phyloP scores from a whole-genome alignment of 2,329 filamentous ascomycete species.

The Furcasterigmium sp. region DNA sequence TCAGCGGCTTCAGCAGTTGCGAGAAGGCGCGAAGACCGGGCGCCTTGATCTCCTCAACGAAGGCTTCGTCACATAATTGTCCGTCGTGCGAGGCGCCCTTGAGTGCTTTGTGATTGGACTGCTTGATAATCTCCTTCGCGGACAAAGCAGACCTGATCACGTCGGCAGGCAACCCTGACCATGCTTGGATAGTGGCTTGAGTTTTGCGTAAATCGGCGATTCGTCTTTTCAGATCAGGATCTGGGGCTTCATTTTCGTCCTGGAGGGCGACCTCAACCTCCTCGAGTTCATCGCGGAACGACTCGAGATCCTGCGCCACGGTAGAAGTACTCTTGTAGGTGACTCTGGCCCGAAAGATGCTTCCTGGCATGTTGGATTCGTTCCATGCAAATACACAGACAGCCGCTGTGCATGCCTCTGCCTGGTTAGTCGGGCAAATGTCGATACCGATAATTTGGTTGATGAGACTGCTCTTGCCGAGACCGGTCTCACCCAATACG shows the following conservation, averaged over 20 bases:
- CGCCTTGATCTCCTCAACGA: background rate
- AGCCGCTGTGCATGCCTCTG: conserved; percentile 13
- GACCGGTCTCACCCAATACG: conserved; percentile 10
- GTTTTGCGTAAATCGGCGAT: conserved; percentile 1
- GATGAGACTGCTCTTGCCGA: conserved; percentile 12
- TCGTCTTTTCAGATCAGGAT: background rate
- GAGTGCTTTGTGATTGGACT: background rate
- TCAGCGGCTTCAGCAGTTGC: conserved; percentile 6
- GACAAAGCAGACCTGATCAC: background rate
- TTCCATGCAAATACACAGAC: conserved; percentile 11
- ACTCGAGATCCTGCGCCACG: conserved; percentile 8
- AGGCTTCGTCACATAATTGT: background rate
- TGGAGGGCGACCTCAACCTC: conserved; percentile 2
- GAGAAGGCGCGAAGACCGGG: background rate
- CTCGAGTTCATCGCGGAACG: conserved; percentile 4
- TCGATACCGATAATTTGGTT: conserved; percentile 7
- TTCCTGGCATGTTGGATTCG: background rate
- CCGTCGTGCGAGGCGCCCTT: background rate
- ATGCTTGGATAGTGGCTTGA: conserved; percentile 4
- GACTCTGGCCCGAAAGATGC: conserved; percentile 2
- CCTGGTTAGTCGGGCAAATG: conserved; percentile 10
- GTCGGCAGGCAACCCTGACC: conserved; percentile 6
- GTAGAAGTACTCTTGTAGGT: conserved; percentile 9
- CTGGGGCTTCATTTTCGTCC: background rate
- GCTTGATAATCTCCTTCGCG: background rate